Base-by-base conservation (phyloP, 805 yeast genomes). In the Candida khao-thaluensis region DNA sequence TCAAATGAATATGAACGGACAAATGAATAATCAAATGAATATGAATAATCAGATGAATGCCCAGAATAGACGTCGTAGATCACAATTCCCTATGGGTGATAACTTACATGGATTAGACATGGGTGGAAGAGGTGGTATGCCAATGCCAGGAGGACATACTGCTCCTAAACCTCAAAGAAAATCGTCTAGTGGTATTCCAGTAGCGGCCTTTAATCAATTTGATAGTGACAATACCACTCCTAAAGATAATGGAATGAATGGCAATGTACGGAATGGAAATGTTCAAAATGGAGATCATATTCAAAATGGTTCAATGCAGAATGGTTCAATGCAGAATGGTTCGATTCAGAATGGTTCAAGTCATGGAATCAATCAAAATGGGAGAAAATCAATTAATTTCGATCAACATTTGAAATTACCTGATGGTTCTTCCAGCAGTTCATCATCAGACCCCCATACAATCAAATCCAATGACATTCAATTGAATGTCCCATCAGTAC, bases 111-210 rank as follows among this genome's bases (percentile, higher is more conserved):
- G 60, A 2, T 38, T 66, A 14, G 74, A 68, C 50, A 57, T 65
- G 56, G 72, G 73, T 10, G 72, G 72, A n/a, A 56, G 73, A 48
- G 74, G 71, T 15, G 74, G 74, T 6, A 69, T 69, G 74, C 73
- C 72, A 2, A 62, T 61, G 60, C 60, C 67, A 6, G 51, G 50
- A n/a, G 47, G 51, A 42, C 50, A 50, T 43, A 34, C 41, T 37
- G 35, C 11, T 3, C 35, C 35, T 17, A 37, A 35, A 51, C 32
- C 43, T 15, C 37, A 45, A 38, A 37, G 48, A 23, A 44, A 47
- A 25, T 44, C 52, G 6, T 44, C 53, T 35, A 45, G 48, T 30
- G 50, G 41, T 5, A 42, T 44, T 10, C 44, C 43, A 4, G 35
- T 26, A 3, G 41, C 28, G 51, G 41, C 38, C 39, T 33, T 33